Conservation (phyloP, 768 basidiomycete species). For the Tephrocybe sp. region DNA sequence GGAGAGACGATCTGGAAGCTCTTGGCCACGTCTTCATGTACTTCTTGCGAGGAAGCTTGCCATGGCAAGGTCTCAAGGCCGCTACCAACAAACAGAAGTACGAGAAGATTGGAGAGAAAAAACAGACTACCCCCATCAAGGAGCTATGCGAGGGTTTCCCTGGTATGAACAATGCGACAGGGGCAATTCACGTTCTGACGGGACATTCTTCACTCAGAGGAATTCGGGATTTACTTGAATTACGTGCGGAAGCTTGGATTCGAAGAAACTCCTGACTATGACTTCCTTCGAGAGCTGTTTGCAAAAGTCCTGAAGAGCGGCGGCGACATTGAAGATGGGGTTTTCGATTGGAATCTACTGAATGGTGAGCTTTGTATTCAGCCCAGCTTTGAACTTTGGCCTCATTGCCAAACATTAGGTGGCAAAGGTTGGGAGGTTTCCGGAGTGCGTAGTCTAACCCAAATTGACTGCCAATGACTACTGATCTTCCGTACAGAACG, state of each 20-base stretch:
- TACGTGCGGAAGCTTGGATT: conserved; percentile 99
- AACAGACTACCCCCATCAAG: conserved; percentile 96
- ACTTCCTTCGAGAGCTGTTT: conserved; percentile 94
- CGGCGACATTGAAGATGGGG: conserved; percentile 87
- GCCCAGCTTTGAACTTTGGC: neutral
- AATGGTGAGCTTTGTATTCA: conserved; percentile 53
- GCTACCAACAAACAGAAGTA: conserved; percentile 99
- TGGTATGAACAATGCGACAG: conserved; percentile 46
- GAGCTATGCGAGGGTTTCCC: conserved; percentile 96
- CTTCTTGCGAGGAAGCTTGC: conserved; percentile 93
- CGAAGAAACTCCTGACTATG: conserved; percentile 98
- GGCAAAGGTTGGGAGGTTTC: conserved; percentile 95
- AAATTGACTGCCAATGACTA: conserved; percentile 1
- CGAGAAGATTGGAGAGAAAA: conserved; percentile 99
- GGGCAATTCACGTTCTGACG: conserved; percentile 6
- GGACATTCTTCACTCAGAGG: conserved; percentile 54
- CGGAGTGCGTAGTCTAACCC: conserved; percentile 46
- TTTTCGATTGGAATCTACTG: conserved; percentile 95
- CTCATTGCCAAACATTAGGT: conserved; percentile 40
- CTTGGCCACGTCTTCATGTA: conserved; percentile 99
- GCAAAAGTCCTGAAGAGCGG: conserved; percentile 91
- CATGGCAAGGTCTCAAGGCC: conserved; percentile 99
- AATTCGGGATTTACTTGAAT: conserved; percentile 98
- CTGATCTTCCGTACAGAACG: conserved; percentile 34
- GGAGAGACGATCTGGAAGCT: conserved; percentile 97